Percentiles rank a stretch among this genome's conserved stretches.
Evolutionary conservation across 208 protist species (phyloP).

Genomic region (Acanthamoeba triangularis): DNA sequence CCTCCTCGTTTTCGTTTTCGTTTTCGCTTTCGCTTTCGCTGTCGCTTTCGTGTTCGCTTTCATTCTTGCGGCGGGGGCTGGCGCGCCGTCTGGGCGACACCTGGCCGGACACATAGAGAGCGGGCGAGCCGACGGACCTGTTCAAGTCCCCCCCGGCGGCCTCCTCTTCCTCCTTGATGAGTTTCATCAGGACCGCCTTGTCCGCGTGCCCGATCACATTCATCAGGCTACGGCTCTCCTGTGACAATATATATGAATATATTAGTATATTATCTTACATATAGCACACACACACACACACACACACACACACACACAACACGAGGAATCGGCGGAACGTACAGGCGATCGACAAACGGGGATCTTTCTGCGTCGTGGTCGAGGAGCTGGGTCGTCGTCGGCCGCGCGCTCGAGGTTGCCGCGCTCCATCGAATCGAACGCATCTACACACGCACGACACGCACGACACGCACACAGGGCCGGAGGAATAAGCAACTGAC

Average conservation of each 20-base stretch:
- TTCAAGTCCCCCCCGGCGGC: neutral
- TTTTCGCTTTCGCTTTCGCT: neutral
- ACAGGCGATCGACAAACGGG: neutral
- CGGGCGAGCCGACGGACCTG: neutral
- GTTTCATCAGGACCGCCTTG: neutral
- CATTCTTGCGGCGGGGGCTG: neutral
- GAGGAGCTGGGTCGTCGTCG: neutral
- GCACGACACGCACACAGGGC: neutral
- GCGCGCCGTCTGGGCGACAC: neutral
- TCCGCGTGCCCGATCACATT: neutral
- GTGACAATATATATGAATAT: too few relatives aligned
- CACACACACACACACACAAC: neutral
- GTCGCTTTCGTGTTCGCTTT: neutral
- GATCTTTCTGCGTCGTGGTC: neutral
- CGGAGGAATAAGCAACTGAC: neutral
- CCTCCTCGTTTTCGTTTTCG: neutral
- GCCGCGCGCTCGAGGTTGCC: neutral
- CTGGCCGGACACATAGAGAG: neutral
- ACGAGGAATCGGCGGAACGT: neutral
- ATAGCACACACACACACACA: neutral
- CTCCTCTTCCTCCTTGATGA: neutral
- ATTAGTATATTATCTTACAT: too few relatives aligned
- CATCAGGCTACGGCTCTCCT: neutral
- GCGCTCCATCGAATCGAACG: conserved; percentile 24
- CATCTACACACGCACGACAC: neutral